Evolutionary conservation across 768 basidiomycete genomes (phyloP), one percentile per base, ranked within the genome.

Genomic region (Calocera viscosa): DNA sequence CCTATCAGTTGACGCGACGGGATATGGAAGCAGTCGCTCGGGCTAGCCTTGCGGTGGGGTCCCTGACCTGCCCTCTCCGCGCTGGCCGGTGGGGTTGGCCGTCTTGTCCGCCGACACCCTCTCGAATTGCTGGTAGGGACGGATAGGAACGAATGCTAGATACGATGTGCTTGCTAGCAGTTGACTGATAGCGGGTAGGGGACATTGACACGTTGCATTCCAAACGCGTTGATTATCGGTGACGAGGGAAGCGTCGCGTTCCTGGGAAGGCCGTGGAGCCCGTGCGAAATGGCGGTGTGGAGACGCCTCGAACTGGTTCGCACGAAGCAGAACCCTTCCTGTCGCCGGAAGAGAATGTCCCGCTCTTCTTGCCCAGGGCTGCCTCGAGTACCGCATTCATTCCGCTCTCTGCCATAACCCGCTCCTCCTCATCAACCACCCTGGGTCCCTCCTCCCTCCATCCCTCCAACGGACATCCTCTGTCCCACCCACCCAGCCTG

Each of bases 381-480:
- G 24, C 43, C 16, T 47, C 16, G 43, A 47, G 43, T 47, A 47
- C 43, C 43, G 43, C 43, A 19, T 47, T 47, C 43, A 47, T 5
- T 47, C 43, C 43, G 8, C 24, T 60, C 24, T 32, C 53, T n/a
- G 26, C 24, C 14, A 5, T 60, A 5, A 17, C 53, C 24, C 30
- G 26, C 26, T 60, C 53, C 53, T 60, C 53, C 53, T 60, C 53
- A 60, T 60, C n/a, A 7, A 24, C 65, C 3, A 49, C 60, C 0
- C 64, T 41, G 41, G 2, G 30, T 64, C 14, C 34, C 39, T 8
- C 66, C 68, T 63, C 60, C 8, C 67, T 69, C 17, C 28, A 49
- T 0, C 69, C 49, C 43, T 16, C 2, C 14, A 43, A 69, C 34
- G 70, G 68, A 43, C 68, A 69, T 28, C 24, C 41, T 1, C 24